Percentiles rank a stretch among this genome's conserved stretches.
Evolutionary conservation across 768 basidiomycete genomes (phyloP).

Genomic region (Kwoniella sp.): DNA sequence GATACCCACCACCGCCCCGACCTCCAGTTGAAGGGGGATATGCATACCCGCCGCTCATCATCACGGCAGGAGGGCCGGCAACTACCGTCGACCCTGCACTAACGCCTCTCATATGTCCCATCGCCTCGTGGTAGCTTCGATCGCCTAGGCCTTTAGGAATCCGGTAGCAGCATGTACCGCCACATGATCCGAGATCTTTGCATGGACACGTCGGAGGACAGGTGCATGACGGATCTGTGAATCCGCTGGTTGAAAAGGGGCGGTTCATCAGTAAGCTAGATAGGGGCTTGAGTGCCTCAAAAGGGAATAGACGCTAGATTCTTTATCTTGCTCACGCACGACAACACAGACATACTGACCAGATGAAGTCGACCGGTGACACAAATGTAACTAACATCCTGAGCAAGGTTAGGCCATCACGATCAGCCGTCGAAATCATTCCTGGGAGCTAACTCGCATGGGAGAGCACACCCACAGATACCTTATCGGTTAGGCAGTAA

Average conservation of each 20-base stretch:
- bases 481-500: too few relatives aligned
- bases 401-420: too few relatives aligned
- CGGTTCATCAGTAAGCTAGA: not conserved
- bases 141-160: constrained; percentile 12
- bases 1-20: not conserved
- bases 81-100: not conserved
- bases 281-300: too few relatives aligned
- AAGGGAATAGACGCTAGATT: too few relatives aligned
- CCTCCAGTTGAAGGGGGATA: constrained; percentile 1
- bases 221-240: constrained; percentile 5
- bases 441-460: too few relatives aligned
- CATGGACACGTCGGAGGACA: constrained; percentile 13
- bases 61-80: not conserved
- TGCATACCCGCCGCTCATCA: not conserved
- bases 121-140: constrained; percentile 13
- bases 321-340: not conserved
- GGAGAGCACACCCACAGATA: too few relatives aligned
- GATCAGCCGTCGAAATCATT: too few relatives aligned
- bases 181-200: constrained; percentile 4
- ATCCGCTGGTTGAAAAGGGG: not conserved
- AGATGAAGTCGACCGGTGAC: constrained; percentile 2
- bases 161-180: constrained; percentile 8
- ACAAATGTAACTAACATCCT: not conserved
- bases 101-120: not conserved
- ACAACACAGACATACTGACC: not conserved